Conservation (phyloP, 1,284 basidiomycete species). For the Ceratobasidium theobromae region DNA sequence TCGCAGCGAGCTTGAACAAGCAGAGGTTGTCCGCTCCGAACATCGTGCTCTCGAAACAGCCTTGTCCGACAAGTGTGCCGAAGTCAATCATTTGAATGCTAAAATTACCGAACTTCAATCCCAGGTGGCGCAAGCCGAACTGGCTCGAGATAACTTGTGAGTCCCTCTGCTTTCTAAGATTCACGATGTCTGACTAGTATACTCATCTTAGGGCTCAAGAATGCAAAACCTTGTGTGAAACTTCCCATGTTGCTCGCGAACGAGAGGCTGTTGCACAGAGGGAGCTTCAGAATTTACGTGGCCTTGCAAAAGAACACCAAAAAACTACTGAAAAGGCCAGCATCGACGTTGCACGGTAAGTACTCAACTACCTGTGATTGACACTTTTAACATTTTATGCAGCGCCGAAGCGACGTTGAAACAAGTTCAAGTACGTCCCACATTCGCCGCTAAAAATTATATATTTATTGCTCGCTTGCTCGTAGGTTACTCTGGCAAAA, state of each 20-base stretch:
- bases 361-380: neutral
- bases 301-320: neutral
- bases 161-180: neutral
- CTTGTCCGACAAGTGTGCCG: neutral
- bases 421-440: neutral
- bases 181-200: neutral
- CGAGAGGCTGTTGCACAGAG: neutral
- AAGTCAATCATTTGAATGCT: neutral
- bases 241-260: neutral
- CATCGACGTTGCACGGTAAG: neutral
- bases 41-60: neutral
- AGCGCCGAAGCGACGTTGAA: neutral
- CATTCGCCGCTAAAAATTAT: neutral
- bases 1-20: neutral
- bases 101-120: neutral
- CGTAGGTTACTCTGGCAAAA: neutral
- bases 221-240: neutral
- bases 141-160: neutral
- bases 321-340: neutral
- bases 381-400: neutral
- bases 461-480: neutral
- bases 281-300: slow-evolving; percentile 1
- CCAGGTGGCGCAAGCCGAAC: neutral
- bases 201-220: neutral
- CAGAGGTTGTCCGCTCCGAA: neutral